These are phyloP conservation scores for Gyromitra esculenta DNA, from an alignment of 2,329 filamentous ascomycete species.

Conservation along the genomic window DNA sequence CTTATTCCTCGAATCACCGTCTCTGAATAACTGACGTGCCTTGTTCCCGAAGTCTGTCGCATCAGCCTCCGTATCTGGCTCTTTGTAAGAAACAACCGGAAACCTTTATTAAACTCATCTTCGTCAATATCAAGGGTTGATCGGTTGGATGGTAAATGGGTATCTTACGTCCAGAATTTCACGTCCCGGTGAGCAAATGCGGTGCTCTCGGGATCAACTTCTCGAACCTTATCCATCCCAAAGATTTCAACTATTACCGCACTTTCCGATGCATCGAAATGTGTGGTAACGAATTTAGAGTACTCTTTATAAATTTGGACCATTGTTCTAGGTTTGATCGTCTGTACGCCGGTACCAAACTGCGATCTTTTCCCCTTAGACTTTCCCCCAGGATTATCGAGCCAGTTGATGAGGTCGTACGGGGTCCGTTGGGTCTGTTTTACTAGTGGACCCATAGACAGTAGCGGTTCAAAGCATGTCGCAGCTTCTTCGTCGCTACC, in stretches of 20 bases:
- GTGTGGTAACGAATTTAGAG: constrained; percentile 40
- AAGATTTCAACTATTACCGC: constrained; percentile 52
- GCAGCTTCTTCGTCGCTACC: constrained; percentile 49
- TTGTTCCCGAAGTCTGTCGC: constrained; percentile 31
- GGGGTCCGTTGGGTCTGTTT: constrained; percentile 54
- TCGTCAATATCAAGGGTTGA: background rate
- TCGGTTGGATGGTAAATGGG: constrained; percentile 18
- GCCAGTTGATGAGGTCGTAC: constrained; percentile 57
- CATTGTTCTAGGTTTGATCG: constrained; percentile 41
- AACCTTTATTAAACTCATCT: background rate
- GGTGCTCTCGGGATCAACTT: constrained; percentile 44
- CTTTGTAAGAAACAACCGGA: constrained; percentile 50
- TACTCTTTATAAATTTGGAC: constrained; percentile 49
- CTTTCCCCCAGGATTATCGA: constrained; percentile 55
- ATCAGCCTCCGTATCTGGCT: constrained; percentile 36
- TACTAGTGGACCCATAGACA: constrained; percentile 56
- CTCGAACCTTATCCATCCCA: constrained; percentile 49
- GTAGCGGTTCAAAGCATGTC: constrained; percentile 56
- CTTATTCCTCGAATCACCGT: constrained; percentile 17
- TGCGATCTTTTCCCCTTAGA: constrained; percentile 58
- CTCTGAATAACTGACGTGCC: constrained; percentile 15
- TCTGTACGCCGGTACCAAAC: constrained; percentile 56
- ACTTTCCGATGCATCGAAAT: constrained; percentile 48
- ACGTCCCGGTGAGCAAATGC: constrained; percentile 54
- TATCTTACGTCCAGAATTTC: constrained; percentile 49